Conservation (phyloP, 2,329 filamentous ascomycete species). For the Paecilomyces sp. region DNA sequence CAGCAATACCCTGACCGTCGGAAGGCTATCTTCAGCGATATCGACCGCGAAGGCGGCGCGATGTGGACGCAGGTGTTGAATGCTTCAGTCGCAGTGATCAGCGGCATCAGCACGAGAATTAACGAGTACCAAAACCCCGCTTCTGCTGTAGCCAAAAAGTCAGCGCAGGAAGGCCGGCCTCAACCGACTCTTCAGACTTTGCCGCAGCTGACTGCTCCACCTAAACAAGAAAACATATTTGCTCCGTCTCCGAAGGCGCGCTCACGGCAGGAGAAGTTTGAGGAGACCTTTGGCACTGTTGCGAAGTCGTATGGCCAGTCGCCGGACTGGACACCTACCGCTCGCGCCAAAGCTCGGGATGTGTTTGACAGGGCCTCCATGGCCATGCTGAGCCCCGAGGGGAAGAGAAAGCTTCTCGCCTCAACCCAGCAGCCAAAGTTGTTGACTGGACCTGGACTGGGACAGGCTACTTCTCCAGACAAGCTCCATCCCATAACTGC, state of each 20-base stretch:
- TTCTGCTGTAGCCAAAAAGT: constrained; percentile 25
- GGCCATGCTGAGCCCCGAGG: constrained; percentile 31
- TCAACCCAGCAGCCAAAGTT: constrained; percentile 31
- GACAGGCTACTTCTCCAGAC: constrained; percentile 33
- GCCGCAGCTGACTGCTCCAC: constrained; percentile 43
- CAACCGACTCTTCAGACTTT: constrained; percentile 36
- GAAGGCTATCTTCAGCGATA: constrained; percentile 76
- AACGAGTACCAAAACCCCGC: constrained; percentile 50
- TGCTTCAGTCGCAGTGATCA: constrained; percentile 63
- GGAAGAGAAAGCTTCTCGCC: constrained; percentile 29
- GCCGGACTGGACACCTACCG: constrained; percentile 36
- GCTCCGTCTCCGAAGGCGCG: constrained; percentile 30
- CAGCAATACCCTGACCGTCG: constrained; percentile 67
- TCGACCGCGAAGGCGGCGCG: constrained; percentile 71
- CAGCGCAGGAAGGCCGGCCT: constrained; percentile 31
- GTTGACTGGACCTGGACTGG: constrained; percentile 19
- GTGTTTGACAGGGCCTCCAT: constrained; percentile 32
- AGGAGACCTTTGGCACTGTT: constrained; percentile 35
- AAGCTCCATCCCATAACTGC: constrained; percentile 44
- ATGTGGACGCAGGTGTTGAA: constrained; percentile 74
- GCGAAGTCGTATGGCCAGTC: constrained; percentile 41
- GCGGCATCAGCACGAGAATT: constrained; percentile 60
- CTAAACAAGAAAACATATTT: constrained; percentile 43
- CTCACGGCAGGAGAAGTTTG: constrained; percentile 29
- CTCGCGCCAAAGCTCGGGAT: constrained; percentile 30